Evolutionary conservation across 345 rosid species (phyloP).

Genomic region (Citrus sp.): DNA sequence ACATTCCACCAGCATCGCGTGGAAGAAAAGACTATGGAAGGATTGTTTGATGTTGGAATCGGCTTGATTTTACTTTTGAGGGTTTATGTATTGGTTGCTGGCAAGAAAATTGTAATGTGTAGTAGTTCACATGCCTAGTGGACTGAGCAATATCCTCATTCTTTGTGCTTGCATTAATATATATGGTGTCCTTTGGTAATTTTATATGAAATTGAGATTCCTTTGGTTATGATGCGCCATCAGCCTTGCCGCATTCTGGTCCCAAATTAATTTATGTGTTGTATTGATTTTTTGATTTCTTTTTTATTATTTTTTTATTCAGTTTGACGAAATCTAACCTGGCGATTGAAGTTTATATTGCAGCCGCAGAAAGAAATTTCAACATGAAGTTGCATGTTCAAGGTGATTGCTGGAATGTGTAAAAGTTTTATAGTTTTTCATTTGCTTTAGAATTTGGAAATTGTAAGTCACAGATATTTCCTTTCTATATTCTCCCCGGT

Average conservation of each 20-base stretch:
- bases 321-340: slow-evolving; percentile 9
- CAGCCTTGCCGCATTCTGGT: not conserved
- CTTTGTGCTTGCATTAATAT: slow-evolving; percentile 50
- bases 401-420: slow-evolving; percentile 10
- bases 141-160: slow-evolving; percentile 48
- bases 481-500: not conserved
- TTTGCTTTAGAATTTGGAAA: not conserved
- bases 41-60: slow-evolving; percentile 52
- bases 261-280: not conserved
- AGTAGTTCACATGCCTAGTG: slow-evolving; percentile 62
- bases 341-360: slow-evolving; percentile 14
- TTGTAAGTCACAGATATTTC: not conserved
- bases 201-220: slow-evolving; percentile 16
- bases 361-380: slow-evolving; percentile 18
- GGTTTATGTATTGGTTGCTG: slow-evolving; percentile 47
- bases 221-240: slow-evolving; percentile 12
- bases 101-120: slow-evolving; percentile 44
- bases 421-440: not conserved
- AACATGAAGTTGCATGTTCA: not conserved
- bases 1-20: slow-evolving; percentile 74
- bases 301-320: not conserved
- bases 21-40: slow-evolving; percentile 91
- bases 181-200: slow-evolving; percentile 25
- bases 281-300: not conserved
- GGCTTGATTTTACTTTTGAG: slow-evolving; percentile 31